phyloP scores from a whole-genome alignment of 1,284 basidiomycete genomes.

The Trichosporon coremiiforme region DNA sequence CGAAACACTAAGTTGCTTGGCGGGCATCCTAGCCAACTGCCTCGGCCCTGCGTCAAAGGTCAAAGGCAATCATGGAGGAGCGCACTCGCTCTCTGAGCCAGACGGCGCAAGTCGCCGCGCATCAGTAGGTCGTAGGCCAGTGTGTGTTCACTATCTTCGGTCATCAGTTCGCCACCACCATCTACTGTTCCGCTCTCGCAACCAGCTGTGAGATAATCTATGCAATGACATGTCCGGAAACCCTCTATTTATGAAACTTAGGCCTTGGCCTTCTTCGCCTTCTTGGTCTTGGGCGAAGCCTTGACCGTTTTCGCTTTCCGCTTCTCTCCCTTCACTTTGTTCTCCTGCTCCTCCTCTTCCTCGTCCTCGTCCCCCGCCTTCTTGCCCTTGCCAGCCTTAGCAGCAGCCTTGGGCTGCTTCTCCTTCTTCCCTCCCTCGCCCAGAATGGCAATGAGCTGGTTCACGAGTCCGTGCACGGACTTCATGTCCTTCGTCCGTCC shows the following conservation, averaged over 20 bases:
- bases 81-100: no score
- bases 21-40: no score
- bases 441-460: slow-evolving; percentile 58
- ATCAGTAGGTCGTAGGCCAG: no score
- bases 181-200: no score
- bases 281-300: slow-evolving; percentile 26
- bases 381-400: slow-evolving; percentile 17
- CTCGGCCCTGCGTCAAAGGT: no score
- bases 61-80: no score
- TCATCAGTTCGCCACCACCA: no score
- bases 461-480: slow-evolving; percentile 60
- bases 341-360: slow-evolving; percentile 32
- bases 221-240: neutral
- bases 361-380: slow-evolving; percentile 26
- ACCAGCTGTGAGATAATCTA: no score
- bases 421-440: slow-evolving; percentile 31
- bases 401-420: no score
- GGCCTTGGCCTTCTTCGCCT: slow-evolving; percentile 24
- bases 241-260: neutral
- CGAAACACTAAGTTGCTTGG: no score
- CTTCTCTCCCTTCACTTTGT: slow-evolving; percentile 28
- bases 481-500: slow-evolving; percentile 60
- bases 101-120: no score
- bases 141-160: no score
- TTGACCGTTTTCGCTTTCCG: slow-evolving; percentile 25